A percentile compares a stretch with the other conserved stretches of the same genome.
Evolutionary conservation across 208 protist genomes (phyloP).

Genomic region (Leishmania gerbilli): DNA sequence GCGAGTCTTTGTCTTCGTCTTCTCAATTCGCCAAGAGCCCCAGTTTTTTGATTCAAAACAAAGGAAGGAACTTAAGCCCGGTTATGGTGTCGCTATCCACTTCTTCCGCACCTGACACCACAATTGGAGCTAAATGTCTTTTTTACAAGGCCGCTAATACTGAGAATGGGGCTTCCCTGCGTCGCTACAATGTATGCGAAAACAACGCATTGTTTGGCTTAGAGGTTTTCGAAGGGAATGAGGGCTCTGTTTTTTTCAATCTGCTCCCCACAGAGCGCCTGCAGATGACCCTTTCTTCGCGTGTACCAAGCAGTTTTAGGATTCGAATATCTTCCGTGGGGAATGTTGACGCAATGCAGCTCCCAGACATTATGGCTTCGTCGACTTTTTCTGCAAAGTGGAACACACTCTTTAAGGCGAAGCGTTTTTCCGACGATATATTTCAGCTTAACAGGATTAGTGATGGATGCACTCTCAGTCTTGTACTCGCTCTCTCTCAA

Average conservation of each 20-base stretch:
- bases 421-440: conserved; percentile 35
- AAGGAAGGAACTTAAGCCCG: conserved; percentile 20
- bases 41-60: conserved; percentile 58
- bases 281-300: conserved; percentile 52
- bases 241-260: conserved; percentile 45
- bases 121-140: conserved; percentile 26
- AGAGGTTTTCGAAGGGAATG: conserved; percentile 17
- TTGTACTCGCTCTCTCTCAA: conserved; percentile 58
- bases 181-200: conserved; percentile 52
- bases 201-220: conserved; percentile 52
- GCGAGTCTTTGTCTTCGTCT: conserved; percentile 8
- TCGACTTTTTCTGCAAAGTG: conserved; percentile 33
- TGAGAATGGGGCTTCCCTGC: background rate
- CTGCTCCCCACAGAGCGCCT: conserved; percentile 42
- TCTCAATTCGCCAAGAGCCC: conserved; percentile 62
- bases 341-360: conserved; percentile 17
- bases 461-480: conserved; percentile 13
- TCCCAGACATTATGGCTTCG: conserved; percentile 27
- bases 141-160: conserved; percentile 31
- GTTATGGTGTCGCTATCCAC: conserved; percentile 44
- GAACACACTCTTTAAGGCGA: conserved; percentile 26
- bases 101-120: background rate
- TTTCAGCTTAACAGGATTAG: conserved; percentile 39
- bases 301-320: conserved; percentile 26
- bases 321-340: conserved; percentile 28